Evolutionary conservation across 164 flowering plant species (phyloP), one percentile per base, ranked within the genome.

Genomic region (Umbellularia californica): DNA sequence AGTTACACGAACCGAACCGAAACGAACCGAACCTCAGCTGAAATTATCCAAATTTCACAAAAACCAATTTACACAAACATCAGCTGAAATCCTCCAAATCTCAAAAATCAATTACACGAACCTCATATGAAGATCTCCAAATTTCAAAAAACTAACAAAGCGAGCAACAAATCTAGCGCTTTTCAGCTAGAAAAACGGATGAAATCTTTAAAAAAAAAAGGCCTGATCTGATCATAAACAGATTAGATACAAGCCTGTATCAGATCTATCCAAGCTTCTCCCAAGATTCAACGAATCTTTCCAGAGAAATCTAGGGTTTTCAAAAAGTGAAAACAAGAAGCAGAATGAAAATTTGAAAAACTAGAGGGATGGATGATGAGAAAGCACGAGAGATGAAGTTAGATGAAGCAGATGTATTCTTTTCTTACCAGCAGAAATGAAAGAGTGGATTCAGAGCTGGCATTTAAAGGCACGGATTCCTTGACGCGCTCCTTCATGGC

Each of bases 401-500:
- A 5, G 35, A 30, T 30, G 35, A 3, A 3, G 35, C 35, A 23
- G 58, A 52, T 52, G 6, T 30, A 3, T 50, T 58, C n/a, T 25
- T 69, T 62, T 66, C 69, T 68, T 63, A 35, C 19, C 67, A 41
- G 75, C 25, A 23, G 73, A 58, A 50, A 70, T 25, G 68, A 25
- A 5, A 11, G 33, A 25, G 5, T 13, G 58, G 60, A 10, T 2
- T 41, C 3, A 68, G 65, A 24, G 65, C 24, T 27, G 66, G 50
- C 63, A 77, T 70, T 72, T 69, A 72, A 71, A 70, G 72, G 70
- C 24, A 69, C 20, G 7, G 25, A 24, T 51, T 24, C 68, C 47
- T 23, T 72, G 51, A 66, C 20, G 33, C 19, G 77, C 70, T 66
- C 28, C 66, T 66, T 76, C 79, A 74, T 72, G 65, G 79, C 82